phyloP scores from a whole-genome alignment of 176 grass and related monocot genomes.

The Zizania latifolia region DNA sequence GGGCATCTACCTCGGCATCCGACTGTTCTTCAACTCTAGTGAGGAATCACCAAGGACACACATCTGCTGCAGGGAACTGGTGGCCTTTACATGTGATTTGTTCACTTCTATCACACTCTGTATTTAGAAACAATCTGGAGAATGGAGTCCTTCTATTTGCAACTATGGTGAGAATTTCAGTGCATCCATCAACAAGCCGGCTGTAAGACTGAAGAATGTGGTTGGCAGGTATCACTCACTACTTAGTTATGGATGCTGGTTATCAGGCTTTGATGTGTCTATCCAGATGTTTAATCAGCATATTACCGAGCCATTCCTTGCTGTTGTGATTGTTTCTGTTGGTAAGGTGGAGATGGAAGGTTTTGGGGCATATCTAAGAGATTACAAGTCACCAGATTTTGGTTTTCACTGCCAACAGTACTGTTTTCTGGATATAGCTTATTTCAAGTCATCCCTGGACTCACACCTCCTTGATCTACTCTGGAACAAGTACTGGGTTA shows the following conservation, averaged over 20 bases:
- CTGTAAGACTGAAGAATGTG: constrained; percentile 83
- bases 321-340: constrained; percentile 92
- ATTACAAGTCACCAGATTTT: constrained; percentile 95
- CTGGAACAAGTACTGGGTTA: constrained; percentile 99
- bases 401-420: constrained; percentile 99
- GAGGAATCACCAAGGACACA: no score
- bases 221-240: constrained; percentile 97
- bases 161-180: no score
- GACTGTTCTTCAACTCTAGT: no score
- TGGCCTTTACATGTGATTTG: no score
- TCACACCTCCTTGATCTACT: constrained; percentile 91
- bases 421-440: constrained; percentile 95
- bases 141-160: no score
- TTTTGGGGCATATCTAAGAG: constrained; percentile 86
- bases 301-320: constrained; percentile 80
- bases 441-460: constrained; percentile 95
- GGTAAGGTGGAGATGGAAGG: constrained; percentile 98
- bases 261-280: constrained; percentile 94
- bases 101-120: no score
- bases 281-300: constrained; percentile 98
- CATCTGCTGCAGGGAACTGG: no score
- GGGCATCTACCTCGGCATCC: no score
- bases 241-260: constrained; percentile 93
- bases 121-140: no score
- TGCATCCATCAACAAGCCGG: no score